These are phyloP conservation scores for Aspergillus quadrilineatus DNA, from an alignment of 2,329 filamentous ascomycete species.

Conservation along the genomic window DNA sequence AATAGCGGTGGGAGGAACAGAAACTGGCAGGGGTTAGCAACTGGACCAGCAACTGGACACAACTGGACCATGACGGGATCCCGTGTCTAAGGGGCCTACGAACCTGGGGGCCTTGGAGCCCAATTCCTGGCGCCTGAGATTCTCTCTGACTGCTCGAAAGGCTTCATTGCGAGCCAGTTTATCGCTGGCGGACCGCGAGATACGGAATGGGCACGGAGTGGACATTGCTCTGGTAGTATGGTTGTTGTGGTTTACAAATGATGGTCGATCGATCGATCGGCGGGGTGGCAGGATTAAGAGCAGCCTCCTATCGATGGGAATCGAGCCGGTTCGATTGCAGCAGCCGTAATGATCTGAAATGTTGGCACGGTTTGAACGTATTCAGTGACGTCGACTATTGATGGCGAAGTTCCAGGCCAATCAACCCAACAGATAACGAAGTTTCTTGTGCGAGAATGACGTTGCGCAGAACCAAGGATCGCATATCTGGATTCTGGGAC, in stretches of 20 bases:
- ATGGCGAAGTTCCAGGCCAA: constrained; percentile 14
- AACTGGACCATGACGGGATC: background rate
- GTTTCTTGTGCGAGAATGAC: constrained; percentile 14
- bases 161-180: constrained; percentile 36
- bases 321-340: background rate
- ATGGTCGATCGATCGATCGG: background rate
- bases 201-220: constrained; percentile 30
- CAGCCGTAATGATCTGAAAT: background rate
- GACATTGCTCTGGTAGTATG: constrained; percentile 17
- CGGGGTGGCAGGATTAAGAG: background rate
- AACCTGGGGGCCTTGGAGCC: constrained; percentile 36
- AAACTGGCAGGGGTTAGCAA: constrained; percentile 30
- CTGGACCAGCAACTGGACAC: background rate
- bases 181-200: constrained; percentile 31
- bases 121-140: constrained; percentile 36
- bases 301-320: background rate
- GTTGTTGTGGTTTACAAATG: background rate
- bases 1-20: constrained; percentile 35
- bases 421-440: constrained; percentile 12
- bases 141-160: constrained; percentile 35
- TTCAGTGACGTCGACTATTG: constrained; percentile 16
- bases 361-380: background rate
- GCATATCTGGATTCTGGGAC: constrained; percentile 21
- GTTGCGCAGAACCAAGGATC: constrained; percentile 21
- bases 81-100: background rate